Base-by-base conservation (phyloP, 2,329 filamentous ascomycete species). In the Thermomyces lanuginosus region DNA sequence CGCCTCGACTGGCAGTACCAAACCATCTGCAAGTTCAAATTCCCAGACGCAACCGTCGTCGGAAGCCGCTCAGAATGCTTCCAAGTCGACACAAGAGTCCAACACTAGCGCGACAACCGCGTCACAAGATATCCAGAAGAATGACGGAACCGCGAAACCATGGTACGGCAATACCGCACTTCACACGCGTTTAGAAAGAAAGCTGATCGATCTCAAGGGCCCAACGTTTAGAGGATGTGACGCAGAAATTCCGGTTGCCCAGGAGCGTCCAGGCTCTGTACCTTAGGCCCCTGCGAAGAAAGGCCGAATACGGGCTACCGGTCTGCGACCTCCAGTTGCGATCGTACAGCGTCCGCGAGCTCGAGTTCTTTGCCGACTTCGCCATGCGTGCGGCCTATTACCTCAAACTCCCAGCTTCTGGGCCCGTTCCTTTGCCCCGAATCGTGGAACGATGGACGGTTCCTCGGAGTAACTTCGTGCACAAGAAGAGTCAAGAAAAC, bases 401-500 rank as follows among this genome's bases (percentile, higher is more conserved):
- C 57, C 71, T 93, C 21, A 72, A 77, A 10, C 72, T 98, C 2
- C 77, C 83, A 6, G 83, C 83, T 2, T 78, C 70, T 24, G 89
- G 89, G 0, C 84, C 89, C 4, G 64, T 89, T 4, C 82, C 86
- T 7, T 62, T 98, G 10, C 89, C 89, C 1, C 72, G 76, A 31
- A 82, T 86, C 37, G 78, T 70, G 9, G 81, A 98, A 61, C 72
- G 84, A 43, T 98, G 89, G 89, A 95, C 89, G 1, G 83, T 95
- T 2, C 82, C 83, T 6, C 70, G 72, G 44, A 72, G 72, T 45
- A 78, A 80, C 51, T 98, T 98, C 61, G 81, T 93, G 39, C 80
- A 82, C 63, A 98, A 95, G 60, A 98, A 98, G 60, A 76, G 72
- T 19, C 84, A 98, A 56, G 89, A 98, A 59, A 98, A 98, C 55